Evolutionary conservation across 495 filamentous ascomycete genomes (phyloP).

Genomic region (Talaromyces trachyspermus): DNA sequence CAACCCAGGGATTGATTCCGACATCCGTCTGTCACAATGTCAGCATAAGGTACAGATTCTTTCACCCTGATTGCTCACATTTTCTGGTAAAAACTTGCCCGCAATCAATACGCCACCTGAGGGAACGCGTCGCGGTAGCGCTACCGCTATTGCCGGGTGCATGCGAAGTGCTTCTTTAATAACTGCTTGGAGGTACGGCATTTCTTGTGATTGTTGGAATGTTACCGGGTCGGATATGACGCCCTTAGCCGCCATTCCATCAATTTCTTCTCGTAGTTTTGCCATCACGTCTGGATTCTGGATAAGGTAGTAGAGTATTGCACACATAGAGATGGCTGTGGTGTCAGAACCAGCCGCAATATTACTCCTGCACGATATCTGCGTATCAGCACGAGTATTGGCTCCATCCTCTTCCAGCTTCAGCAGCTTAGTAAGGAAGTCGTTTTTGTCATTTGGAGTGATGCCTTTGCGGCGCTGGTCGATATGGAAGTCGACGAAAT

Average conservation of each 20-base stretch:
- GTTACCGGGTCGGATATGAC: constrained; percentile 13
- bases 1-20: constrained; percentile 52
- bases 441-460: too few relatives aligned
- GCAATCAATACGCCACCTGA: constrained; percentile 42
- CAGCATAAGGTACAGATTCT: not conserved
- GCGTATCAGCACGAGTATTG: too few relatives aligned
- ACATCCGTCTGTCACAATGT: constrained; percentile 32
- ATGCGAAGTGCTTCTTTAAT: constrained; percentile 64
- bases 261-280: constrained; percentile 22
- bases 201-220: constrained; percentile 13
- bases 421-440: too few relatives aligned
- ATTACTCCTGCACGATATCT: constrained; percentile 16
- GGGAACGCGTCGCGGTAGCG: constrained; percentile 58
- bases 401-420: too few relatives aligned
- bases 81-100: constrained; percentile 38
- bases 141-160: constrained; percentile 53
- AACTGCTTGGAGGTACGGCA: constrained; percentile 58
- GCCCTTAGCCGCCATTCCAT: constrained; percentile 7
- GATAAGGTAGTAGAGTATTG: constrained; percentile 21
- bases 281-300: constrained; percentile 13
- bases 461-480: too few relatives aligned
- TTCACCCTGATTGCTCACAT: constrained; percentile 16
- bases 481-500: too few relatives aligned
- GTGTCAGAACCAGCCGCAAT: constrained; percentile 29
- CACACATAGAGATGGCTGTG: constrained; percentile 16